phyloP scores from a whole-genome alignment of 73 alveolate genomes.

The Loxodes magnus region DNA sequence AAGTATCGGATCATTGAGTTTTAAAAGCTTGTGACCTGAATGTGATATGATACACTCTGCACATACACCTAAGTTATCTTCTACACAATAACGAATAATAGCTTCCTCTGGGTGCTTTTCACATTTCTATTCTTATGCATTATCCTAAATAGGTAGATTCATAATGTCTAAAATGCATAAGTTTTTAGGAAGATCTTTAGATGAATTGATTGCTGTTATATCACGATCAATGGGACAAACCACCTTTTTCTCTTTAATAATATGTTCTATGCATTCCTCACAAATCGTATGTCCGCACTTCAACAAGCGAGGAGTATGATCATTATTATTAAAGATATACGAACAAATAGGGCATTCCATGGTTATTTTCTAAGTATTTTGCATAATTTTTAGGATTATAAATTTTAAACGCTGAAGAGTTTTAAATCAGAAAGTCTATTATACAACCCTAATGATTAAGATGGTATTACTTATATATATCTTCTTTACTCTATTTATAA shows the following conservation, averaged over 20 bases:
- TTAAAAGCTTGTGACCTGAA: slow-evolving; percentile 6
- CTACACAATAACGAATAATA: slow-evolving; percentile 3
- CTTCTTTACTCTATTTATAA: no score
- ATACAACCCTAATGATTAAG: no score
- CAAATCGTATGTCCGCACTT: slow-evolving; percentile 61
- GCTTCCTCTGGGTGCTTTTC: slow-evolving; percentile 1
- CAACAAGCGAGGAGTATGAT: slow-evolving; percentile 38
- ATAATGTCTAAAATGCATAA: slow-evolving; percentile 49
- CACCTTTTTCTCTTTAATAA: slow-evolving; percentile 35
- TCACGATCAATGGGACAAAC: slow-evolving; percentile 45
- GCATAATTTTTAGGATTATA: no score
- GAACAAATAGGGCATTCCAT: slow-evolving; percentile 42
- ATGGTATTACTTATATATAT: no score
- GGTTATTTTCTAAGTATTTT: no score
- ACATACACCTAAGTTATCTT: neutral
- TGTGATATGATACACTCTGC: slow-evolving; percentile 7
- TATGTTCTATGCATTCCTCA: slow-evolving; percentile 46
- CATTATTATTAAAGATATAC: slow-evolving; percentile 35
- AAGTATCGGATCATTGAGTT: neutral
- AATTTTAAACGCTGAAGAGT: no score
- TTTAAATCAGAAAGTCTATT: no score
- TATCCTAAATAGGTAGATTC: no score
- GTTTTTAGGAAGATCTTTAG: slow-evolving; percentile 45
- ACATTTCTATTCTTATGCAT: no score
- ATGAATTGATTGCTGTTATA: slow-evolving; percentile 27